These are phyloP conservation scores for Penicillium sp. DNA, from an alignment of 2,329 filamentous ascomycete genomes.

Conservation along the genomic window DNA sequence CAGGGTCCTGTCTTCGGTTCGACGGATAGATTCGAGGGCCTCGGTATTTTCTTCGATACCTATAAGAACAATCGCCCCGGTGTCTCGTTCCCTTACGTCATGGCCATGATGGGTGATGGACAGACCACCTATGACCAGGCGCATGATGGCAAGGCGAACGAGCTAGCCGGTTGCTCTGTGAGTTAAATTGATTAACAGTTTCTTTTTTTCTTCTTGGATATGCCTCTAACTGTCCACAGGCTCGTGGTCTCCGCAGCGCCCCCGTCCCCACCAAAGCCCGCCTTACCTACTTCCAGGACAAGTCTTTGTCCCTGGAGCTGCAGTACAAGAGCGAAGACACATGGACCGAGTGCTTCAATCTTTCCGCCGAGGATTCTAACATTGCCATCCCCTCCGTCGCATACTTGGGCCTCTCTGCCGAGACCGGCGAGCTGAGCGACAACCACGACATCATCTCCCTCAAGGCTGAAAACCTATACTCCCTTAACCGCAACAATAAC, in stretches of 20 bases:
- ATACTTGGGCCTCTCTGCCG: conserved; percentile 64
- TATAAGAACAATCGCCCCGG: conserved; percentile 99
- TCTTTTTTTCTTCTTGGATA: neutral
- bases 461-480: conserved; percentile 81
- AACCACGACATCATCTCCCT: conserved; percentile 96
- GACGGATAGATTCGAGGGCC: conserved; percentile 83
- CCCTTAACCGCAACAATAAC: conserved; percentile 40
- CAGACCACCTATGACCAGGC: conserved; percentile 85
- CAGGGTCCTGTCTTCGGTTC: conserved; percentile 84
- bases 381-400: conserved; percentile 72
- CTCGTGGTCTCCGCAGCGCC: conserved; percentile 80
- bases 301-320: conserved; percentile 82
- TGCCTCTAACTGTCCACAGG: conserved; percentile 42
- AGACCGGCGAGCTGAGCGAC: conserved; percentile 94
- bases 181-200: conserved; percentile 21
- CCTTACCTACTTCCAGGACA: conserved; percentile 96
- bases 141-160: conserved; percentile 89
- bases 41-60: conserved; percentile 95
- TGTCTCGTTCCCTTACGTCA: conserved; percentile 93
- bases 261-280: conserved; percentile 77
- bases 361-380: conserved; percentile 59
- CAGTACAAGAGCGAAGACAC: conserved; percentile 89
- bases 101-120: conserved; percentile 97
- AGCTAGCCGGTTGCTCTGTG: conserved; percentile 88
- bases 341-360: conserved; percentile 86